Evolutionary conservation across 106 monocot species (phyloP), one percentile per base, ranked within the genome.

Genomic region (Platanthera guangdongensis): DNA sequence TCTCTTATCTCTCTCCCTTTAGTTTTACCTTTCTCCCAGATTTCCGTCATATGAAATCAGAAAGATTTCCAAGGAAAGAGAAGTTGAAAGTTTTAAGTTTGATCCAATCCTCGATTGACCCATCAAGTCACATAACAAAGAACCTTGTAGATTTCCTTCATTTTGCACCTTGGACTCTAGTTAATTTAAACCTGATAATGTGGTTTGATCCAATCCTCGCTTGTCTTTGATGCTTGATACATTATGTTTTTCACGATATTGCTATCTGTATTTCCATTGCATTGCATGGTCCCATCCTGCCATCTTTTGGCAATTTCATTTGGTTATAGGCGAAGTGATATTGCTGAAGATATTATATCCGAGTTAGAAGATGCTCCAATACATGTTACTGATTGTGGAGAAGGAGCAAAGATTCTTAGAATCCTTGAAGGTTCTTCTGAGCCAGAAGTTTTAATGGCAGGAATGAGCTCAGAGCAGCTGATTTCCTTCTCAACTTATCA

Each of bases 381-480:
- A 77, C 82, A 77, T 68, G 51, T 71, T 10, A 81, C 69, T 75
- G 94, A 94, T 71, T 68, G 68, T 73, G 90, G 87, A 70, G 95
- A 95, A 75, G 97, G 97, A 47, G 93, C 91, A 74, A 86, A 79
- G 75, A 83, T 94, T 7, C 85, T 73, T 52, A 91, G 81, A 79
- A 87, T 91, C 25, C 81, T 97, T 74, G 85, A 93, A 75, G 77
- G 67, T 19, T 81, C 93, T 79, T 91, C 89, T 78, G 97, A 97
- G 75, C 93, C 97, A 50, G 97, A 97, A 73, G 52, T 91, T 45
- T 68, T 97, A 78, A 89, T 94, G 91, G 91, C 97, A 68, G 91
- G 81, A 62, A 87, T 97, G 97, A 97, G 78, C 47, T 78, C 89
- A 49, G 93, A 97, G 79, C 91, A 97, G 64, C 88, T 97, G 48